Evolutionary conservation across 768 basidiomycete species (phyloP), one percentile per base, ranked within the genome.

Genomic region (Kwoniella botswanensis): DNA sequence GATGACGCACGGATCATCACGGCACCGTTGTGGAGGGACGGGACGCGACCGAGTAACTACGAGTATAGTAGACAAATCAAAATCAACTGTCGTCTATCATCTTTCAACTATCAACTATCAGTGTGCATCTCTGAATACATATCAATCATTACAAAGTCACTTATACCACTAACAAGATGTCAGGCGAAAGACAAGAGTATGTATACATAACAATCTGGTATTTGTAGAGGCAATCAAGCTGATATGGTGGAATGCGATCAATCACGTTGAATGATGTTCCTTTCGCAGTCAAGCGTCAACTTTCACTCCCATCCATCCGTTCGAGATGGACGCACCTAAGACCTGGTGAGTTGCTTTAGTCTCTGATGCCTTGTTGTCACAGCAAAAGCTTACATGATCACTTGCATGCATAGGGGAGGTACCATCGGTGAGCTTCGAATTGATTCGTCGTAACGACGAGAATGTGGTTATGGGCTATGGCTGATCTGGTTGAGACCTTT

Each of bases 241-340:
- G 46, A 50, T 50, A 1, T 0, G 1, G 0, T 0, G 93, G 93
- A 7, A 91, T 90, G 77, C 83, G 91, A 57, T 88, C 96, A 4
- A 94, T 94, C 0, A 50, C 46, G 46, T 15, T 18, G 13, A 50
- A 50, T 6, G 3, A 50, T 50, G 35, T 35, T 35, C 35, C 35
- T 1, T 26, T 7, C 11, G 21, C 35, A 80, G 79, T 50, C 63
- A 66, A 65, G 35, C 77, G 17, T 65, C 76, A n/a, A 82, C 81
- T 11, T 83, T 83, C 72, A 77, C 76, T 29, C 82, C 82, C 4
- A 75, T 82, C 43, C 82, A 83, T 66, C 82, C 82, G 13, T 83
- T 83, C 76, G 68, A 83, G 64, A 79, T 83, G 74, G 74, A 77
- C 5, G 73, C 79, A 9, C 79, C 82, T 21, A 82, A 76, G 62